Conservation (phyloP, 2,329 filamentous ascomycete genomes). For the Trichoderma sp. region DNA sequence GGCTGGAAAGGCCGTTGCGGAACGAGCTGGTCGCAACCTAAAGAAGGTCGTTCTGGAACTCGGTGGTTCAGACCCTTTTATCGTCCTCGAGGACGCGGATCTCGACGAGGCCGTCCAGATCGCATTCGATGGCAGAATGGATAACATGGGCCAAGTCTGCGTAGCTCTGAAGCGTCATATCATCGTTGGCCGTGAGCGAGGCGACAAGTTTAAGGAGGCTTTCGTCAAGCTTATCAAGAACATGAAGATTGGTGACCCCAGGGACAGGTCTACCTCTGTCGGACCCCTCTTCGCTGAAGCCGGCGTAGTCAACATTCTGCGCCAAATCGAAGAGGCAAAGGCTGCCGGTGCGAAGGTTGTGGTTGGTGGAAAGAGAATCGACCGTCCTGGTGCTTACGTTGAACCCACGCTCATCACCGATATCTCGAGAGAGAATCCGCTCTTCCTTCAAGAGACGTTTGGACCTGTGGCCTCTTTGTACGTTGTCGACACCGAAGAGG, state of each 20-base stretch:
- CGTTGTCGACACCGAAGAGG: conserved; percentile 28
- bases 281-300: conserved; percentile 64
- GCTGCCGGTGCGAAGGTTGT: conserved; percentile 57
- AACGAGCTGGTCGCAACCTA: conserved; percentile 49
- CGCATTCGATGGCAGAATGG: background rate
- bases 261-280: conserved; percentile 60
- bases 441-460: conserved; percentile 32
- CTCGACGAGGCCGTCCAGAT: conserved; percentile 47
- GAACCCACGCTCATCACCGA: conserved; percentile 27
- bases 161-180: conserved; percentile 5
- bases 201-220: conserved; percentile 55
- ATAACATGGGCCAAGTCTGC: conserved; percentile 3
- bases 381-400: conserved; percentile 31
- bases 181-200: background rate
- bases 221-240: conserved; percentile 49
- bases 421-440: conserved; percentile 21
- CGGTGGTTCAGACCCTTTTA: conserved; percentile 71
- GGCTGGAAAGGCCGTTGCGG: conserved; percentile 61
- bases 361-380: conserved; percentile 25
- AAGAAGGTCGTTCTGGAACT: conserved; percentile 75
- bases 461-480: conserved; percentile 31
- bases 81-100: conserved; percentile 69
- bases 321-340: conserved; percentile 64
- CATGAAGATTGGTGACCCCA: conserved; percentile 60
- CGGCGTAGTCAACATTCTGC: conserved; percentile 64